Evolutionary conservation across 805 yeast species (phyloP).

Genomic region (Teunomyces funiuensis): DNA sequence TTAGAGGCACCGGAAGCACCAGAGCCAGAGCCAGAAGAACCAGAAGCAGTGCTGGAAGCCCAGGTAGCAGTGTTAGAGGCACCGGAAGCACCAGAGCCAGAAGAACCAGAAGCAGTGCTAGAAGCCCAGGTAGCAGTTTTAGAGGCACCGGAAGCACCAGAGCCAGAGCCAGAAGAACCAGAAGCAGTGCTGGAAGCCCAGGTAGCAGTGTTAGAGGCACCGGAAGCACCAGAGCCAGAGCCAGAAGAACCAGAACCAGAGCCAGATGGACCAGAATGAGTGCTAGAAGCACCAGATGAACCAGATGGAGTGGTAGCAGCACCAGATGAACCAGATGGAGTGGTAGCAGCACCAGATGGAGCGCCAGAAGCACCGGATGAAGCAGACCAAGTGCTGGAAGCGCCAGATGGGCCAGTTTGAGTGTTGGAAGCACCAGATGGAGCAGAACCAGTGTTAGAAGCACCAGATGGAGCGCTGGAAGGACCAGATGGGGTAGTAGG

Average conservation of each 20-base stretch:
- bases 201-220: too few relatives aligned
- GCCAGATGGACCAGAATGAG: too few relatives aligned
- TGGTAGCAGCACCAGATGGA: slow-evolving; percentile 4
- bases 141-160: neutral
- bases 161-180: neutral
- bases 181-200: neutral
- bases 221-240: neutral
- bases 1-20: too few relatives aligned
- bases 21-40: too few relatives aligned
- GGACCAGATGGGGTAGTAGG: neutral
- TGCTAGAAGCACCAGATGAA: neutral
- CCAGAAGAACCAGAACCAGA: neutral
- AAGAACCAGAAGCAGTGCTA: too few relatives aligned
- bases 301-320: neutral
- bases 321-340: neutral
- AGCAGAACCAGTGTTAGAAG: neutral
- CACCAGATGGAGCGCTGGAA: too few relatives aligned
- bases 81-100: slow-evolving; percentile 26
- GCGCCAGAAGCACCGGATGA: neutral
- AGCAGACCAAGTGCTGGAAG: neutral
- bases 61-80: too few relatives aligned
- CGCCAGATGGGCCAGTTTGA: neutral
- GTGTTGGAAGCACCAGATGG: neutral
- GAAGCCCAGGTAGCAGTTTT: slow-evolving; percentile 3
- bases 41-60: too few relatives aligned